Percentiles rank a stretch among this genome's conserved stretches.
These are phyloP conservation scores for Filobasidium uniguttulatum DNA, from an alignment of 1,284 basidiomycete genomes.

Conservation along the genomic window DNA sequence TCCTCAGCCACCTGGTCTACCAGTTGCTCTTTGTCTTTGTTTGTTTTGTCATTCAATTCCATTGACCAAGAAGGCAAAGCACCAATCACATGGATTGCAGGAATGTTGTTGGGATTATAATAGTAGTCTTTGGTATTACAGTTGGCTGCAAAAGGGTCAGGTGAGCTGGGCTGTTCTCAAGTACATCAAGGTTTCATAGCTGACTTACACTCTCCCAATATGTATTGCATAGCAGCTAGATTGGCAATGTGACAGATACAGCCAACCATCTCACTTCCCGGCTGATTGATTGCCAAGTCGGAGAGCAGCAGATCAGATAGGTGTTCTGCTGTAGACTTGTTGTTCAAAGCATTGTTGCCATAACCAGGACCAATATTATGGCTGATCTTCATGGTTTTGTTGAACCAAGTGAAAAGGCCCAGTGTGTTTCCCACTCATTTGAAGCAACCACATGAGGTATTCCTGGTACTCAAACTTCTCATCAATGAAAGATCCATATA, in stretches of 20 bases:
- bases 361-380: not conserved
- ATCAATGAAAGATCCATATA: not conserved
- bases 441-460: not conserved
- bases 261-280: not conserved
- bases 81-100: too few species aligned
- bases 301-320: not conserved
- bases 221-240: not conserved
- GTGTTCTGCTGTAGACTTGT: not conserved
- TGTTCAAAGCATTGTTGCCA: not conserved
- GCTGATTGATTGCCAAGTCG: not conserved
- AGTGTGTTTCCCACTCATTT: not conserved
- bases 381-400: not conserved
- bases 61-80: too few species aligned
- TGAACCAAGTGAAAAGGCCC: not conserved
- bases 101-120: too few species aligned
- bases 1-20: too few species aligned
- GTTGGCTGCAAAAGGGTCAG: too few species aligned
- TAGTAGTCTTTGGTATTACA: too few species aligned
- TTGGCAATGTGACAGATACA: conserved; percentile 4
- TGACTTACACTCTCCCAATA: not conserved
- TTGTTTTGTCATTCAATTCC: too few species aligned
- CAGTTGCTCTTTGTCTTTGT: too few species aligned
- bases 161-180: too few species aligned
- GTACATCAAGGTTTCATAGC: too few species aligned
- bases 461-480: not conserved